phyloP scores from a whole-genome alignment of 257 asterid species.

The Jaltomata sinuosa region DNA sequence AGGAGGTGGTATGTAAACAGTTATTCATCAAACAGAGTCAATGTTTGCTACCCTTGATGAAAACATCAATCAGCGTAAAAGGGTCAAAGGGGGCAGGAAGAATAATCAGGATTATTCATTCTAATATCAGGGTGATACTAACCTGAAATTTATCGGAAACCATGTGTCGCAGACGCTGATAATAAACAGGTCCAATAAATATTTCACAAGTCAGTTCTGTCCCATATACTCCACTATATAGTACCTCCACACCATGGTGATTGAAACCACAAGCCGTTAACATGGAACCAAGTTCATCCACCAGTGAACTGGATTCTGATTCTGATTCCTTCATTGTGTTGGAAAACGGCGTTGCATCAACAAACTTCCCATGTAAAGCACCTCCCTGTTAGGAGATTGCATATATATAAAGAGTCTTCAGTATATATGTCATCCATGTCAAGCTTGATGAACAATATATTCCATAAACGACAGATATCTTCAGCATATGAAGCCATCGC shows the following conservation, averaged over 20 bases:
- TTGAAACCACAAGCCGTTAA: constrained; percentile 70
- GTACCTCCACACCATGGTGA: constrained; percentile 78
- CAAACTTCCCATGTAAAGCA: constrained; percentile 70
- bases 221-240: constrained; percentile 91
- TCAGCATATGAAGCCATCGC: not conserved
- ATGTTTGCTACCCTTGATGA: not conserved
- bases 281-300: constrained; percentile 76
- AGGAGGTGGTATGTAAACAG: not conserved
- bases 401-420: not conserved
- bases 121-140: not conserved
- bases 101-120: not conserved
- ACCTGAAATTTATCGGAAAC: constrained; percentile 98
- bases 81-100: not conserved
- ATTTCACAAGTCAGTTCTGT: constrained; percentile 83
- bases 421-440: not conserved
- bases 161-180: constrained; percentile 97
- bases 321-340: constrained; percentile 38
- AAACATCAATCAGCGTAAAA: not conserved
- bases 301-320: constrained; percentile 47
- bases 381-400: constrained; percentile 55
- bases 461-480: not conserved
- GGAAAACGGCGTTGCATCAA: constrained; percentile 86
- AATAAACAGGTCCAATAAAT: constrained; percentile 94
- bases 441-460: not conserved
- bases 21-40: not conserved